These are phyloP conservation scores for Spathaspora sp. DNA, from an alignment of 1,139 yeast genomes.

Conservation along the genomic window DNA sequence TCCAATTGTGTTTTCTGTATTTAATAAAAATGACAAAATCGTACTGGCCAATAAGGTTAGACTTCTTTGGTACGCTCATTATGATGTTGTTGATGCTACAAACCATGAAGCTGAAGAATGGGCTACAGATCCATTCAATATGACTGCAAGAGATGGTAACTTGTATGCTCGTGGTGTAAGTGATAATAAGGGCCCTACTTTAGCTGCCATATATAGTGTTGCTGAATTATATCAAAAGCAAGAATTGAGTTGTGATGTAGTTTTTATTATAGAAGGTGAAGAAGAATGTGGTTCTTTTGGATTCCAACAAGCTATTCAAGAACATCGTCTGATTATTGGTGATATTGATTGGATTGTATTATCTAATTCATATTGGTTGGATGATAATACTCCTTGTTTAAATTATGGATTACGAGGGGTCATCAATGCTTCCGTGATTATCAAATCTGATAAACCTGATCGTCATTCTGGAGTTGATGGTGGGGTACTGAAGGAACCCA, in stretches of 20 bases:
- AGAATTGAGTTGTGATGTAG: slow-evolving; percentile 67
- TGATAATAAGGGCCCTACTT: slow-evolving; percentile 91
- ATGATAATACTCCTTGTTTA: slow-evolving; percentile 83
- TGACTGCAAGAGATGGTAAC: slow-evolving; percentile 81
- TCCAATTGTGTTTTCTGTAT: slow-evolving; percentile 79
- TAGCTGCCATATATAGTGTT: slow-evolving; percentile 88
- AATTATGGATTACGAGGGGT: slow-evolving; percentile 95
- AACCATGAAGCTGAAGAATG: slow-evolving; percentile 52
- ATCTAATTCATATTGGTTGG: slow-evolving; percentile 93
- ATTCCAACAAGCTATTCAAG: slow-evolving; percentile 62
- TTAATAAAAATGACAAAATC: slow-evolving; percentile 44
- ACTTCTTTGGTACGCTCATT: slow-evolving; percentile 90
- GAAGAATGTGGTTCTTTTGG: slow-evolving; percentile 94
- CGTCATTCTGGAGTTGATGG: slow-evolving; percentile 97
- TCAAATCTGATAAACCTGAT: slow-evolving; percentile 76
- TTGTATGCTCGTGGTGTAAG: slow-evolving; percentile 90
- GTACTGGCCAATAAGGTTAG: slow-evolving; percentile 19
- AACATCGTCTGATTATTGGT: slow-evolving; percentile 56
- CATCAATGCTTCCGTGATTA: slow-evolving; percentile 70
- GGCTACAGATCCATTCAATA: slow-evolving; percentile 74
- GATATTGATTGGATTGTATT: slow-evolving; percentile 83
- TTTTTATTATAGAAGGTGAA: slow-evolving; percentile 89
- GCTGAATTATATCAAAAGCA: slow-evolving; percentile 62
- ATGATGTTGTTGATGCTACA: slow-evolving; percentile 77
- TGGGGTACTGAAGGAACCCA: slow-evolving; percentile 86